Percentiles rank a stretch among this genome's conserved stretches.
Evolutionary conservation across 345 rosid species (phyloP).

Genomic region (Linum usitatissimum): DNA sequence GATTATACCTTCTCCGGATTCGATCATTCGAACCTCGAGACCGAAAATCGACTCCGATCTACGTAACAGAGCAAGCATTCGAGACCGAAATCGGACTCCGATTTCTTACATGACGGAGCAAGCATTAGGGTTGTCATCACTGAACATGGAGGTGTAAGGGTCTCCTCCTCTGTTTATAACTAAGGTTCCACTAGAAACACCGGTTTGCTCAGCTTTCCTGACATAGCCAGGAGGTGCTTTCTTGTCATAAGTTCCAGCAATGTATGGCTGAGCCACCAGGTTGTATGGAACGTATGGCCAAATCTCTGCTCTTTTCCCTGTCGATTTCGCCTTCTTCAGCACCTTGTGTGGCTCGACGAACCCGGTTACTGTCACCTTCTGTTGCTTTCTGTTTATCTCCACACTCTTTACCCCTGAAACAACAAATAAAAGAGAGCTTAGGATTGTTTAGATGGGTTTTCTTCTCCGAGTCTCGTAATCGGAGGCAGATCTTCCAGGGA

Average conservation of each 20-base stretch:
- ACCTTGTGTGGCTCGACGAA: slow-evolving; percentile 42
- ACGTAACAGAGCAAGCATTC: no score
- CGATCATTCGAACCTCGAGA: no score
- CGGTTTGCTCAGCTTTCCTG: slow-evolving; percentile 33
- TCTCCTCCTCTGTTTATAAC: slow-evolving; percentile 12
- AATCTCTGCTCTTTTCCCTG: slow-evolving; percentile 41
- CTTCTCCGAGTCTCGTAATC: no score
- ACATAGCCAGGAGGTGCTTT: slow-evolving; percentile 47
- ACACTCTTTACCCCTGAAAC: slow-evolving; percentile 33
- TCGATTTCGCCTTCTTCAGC: slow-evolving; percentile 27
- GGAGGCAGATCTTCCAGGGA: no score
- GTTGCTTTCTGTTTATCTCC: slow-evolving; percentile 39
- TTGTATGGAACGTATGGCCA: slow-evolving; percentile 46
- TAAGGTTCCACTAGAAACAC: slow-evolving; percentile 20
- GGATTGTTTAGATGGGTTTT: no score
- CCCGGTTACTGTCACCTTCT: slow-evolving; percentile 35
- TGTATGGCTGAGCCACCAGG: slow-evolving; percentile 41
- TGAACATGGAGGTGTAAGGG: slow-evolving; percentile 24
- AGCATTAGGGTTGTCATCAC: slow-evolving; percentile 46
- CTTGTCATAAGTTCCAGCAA: slow-evolving; percentile 39
- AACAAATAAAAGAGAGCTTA: not conserved
- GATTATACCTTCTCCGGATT: no score
- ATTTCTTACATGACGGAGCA: slow-evolving; percentile 36
- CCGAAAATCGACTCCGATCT: no score
- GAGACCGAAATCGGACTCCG: not conserved